Percentiles rank a stretch among this genome's conserved stretches.
Evolutionary conservation across 306 rosid genomes (phyloP).

Genomic region (barrel medic (Medicago truncatula)): DNA sequence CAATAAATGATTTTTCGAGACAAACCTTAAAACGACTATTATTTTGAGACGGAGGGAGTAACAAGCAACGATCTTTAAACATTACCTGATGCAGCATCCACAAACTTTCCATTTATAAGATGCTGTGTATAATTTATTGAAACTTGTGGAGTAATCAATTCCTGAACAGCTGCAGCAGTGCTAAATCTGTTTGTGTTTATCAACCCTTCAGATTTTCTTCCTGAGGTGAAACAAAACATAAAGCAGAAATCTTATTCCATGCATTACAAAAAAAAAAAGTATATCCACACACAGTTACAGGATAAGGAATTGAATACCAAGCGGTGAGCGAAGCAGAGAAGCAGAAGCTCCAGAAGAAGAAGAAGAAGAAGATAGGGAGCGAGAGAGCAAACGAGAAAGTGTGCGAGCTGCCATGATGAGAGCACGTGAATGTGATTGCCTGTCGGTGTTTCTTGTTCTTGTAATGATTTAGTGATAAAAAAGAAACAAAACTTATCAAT

Average conservation of each 20-base stretch:
- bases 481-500: not conserved
- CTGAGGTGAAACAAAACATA: constrained; percentile 47
- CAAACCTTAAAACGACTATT: no score
- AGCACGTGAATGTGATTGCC: not conserved
- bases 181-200: constrained; percentile 54
- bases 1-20: not conserved
- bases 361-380: constrained; percentile 42
- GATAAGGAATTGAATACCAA: constrained; percentile 33
- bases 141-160: constrained; percentile 72
- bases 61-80: no score
- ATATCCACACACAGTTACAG: not conserved
- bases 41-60: no score
- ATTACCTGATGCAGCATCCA: constrained; percentile 85
- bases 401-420: constrained; percentile 75
- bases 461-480: not conserved
- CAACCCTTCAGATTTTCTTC: constrained; percentile 51
- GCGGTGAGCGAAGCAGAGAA: constrained; percentile 66
- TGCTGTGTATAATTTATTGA: constrained; percentile 64
- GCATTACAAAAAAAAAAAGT: constrained; percentile 5
- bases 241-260: constrained; percentile 7
- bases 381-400: constrained; percentile 61
- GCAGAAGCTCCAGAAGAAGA: constrained; percentile 45
- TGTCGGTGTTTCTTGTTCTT: not conserved
- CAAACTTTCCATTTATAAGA: constrained; percentile 84
- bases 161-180: constrained; percentile 69